A percentile compares a stretch with the other conserved stretches of the same genome.
phyloP scores from a whole-genome alignment of 2,329 filamentous ascomycete species.

The Amauroascus verrucosus region DNA sequence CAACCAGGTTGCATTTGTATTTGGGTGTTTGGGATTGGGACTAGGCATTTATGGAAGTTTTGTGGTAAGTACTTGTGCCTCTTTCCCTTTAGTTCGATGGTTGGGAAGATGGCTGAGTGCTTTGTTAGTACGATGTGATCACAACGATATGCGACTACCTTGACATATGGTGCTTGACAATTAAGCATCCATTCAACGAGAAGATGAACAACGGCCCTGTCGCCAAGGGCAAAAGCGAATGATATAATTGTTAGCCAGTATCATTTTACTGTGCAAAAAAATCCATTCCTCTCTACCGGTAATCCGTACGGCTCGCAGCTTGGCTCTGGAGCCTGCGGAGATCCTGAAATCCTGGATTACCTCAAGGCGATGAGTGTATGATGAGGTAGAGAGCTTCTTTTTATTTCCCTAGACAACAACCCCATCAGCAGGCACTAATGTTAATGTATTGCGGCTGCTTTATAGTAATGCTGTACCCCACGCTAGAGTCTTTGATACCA shows the following conservation, averaged over 20 bases:
- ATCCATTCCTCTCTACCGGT: background rate
- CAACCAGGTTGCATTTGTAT: conserved; percentile 89
- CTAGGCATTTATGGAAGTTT: conserved; percentile 95
- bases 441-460: background rate
- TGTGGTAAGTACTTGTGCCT: conserved; percentile 45
- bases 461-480: background rate
- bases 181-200: conserved; percentile 64
- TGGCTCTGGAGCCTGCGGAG: background rate
- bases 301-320: background rate
- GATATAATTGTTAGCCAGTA: too few relatives aligned
- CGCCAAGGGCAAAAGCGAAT: background rate
- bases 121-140: conserved; percentile 70
- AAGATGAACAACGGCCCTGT: background rate
- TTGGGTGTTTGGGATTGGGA: conserved; percentile 72
- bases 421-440: background rate
- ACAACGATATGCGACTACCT: conserved; percentile 96
- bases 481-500: background rate
- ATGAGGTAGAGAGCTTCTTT: background rate
- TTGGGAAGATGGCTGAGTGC: background rate
- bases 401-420: too few relatives aligned
- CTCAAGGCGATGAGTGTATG: background rate
- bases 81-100: background rate
- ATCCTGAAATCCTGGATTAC: background rate
- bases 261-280: background rate
- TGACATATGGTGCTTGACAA: conserved; percentile 96